A percentile compares a stretch with the other conserved stretches of the same genome.
Conservation (phyloP, 2,329 filamentous ascomycete species). For the Verticillium nonalfalfae region DNA sequence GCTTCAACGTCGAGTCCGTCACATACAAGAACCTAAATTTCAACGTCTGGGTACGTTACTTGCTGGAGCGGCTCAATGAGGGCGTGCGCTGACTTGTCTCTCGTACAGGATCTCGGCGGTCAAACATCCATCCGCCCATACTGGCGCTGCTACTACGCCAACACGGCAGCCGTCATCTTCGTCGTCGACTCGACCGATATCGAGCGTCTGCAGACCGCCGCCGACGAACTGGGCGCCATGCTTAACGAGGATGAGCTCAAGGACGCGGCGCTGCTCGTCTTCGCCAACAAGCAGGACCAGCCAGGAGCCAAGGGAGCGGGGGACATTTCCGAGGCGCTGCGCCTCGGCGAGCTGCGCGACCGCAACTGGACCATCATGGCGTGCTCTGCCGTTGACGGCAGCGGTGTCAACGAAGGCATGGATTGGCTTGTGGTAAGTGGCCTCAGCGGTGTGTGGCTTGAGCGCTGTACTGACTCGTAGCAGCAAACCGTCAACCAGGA, state of each 20-base stretch:
- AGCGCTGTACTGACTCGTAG: not conserved
- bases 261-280: conserved; percentile 87
- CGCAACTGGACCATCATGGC: conserved; percentile 99
- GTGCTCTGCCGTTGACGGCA: conserved; percentile 91
- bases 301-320: conserved; percentile 93
- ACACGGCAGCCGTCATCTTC: conserved; percentile 97
- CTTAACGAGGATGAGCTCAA: conserved; percentile 94
- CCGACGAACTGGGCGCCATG: conserved; percentile 92
- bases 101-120: conserved; percentile 75
- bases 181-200: conserved; percentile 98
- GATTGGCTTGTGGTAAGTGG: conserved; percentile 85
- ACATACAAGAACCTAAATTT: conserved; percentile 98
- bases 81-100: not conserved
- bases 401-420: conserved; percentile 95
- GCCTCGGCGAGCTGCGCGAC: conserved; percentile 84
- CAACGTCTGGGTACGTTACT: conserved; percentile 80
- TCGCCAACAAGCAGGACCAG: conserved; percentile 99
- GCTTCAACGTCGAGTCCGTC: conserved; percentile 98
- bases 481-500: conserved; percentile 20
- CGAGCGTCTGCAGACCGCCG: conserved; percentile 84
- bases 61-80: not conserved
- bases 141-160: conserved; percentile 99
- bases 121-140: conserved; percentile 99
- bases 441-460: conserved; percentile 11
- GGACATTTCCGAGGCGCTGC: conserved; percentile 91